Percentiles rank a stretch among this genome's conserved stretches.
Conservation (phyloP, 2,329 filamentous ascomycete genomes). For the Fusarium udum region DNA sequence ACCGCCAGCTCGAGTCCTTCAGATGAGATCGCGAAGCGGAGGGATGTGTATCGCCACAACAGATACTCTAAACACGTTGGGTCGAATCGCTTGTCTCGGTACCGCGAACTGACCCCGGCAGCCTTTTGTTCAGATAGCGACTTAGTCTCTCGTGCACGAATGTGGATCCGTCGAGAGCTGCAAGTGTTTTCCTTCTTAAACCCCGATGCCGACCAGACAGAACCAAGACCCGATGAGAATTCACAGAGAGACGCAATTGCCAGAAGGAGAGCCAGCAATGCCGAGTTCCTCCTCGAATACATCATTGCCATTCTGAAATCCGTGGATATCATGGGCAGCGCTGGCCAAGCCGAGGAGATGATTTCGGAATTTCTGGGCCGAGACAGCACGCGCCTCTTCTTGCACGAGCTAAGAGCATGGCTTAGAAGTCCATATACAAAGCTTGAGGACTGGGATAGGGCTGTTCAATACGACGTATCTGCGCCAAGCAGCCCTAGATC, state of each 20-base stretch:
- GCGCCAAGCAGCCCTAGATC: not conserved
- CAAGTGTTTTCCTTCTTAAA: slow-evolving; percentile 81
- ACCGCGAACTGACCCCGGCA: slow-evolving; percentile 75
- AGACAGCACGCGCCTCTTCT: slow-evolving; percentile 76
- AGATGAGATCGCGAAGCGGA: slow-evolving; percentile 59
- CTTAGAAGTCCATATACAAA: slow-evolving; percentile 80
- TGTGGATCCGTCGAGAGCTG: slow-evolving; percentile 85
- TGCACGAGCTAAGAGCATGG: slow-evolving; percentile 88
- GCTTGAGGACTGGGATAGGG: slow-evolving; percentile 80
- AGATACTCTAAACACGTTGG: slow-evolving; percentile 86
- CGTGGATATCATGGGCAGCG: slow-evolving; percentile 81
- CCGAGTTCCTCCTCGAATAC: slow-evolving; percentile 88
- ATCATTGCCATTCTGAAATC: slow-evolving; percentile 84
- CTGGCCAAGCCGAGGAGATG: slow-evolving; percentile 81
- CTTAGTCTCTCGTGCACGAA: slow-evolving; percentile 78
- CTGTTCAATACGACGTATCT: slow-evolving; percentile 72
- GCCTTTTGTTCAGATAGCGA: slow-evolving; percentile 71
- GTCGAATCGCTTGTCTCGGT: slow-evolving; percentile 79
- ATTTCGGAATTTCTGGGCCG: slow-evolving; percentile 81
- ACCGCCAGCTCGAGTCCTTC: slow-evolving; percentile 8
- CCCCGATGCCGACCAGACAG: slow-evolving; percentile 35
- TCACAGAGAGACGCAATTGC: slow-evolving; percentile 18
- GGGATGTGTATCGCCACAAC: slow-evolving; percentile 75
- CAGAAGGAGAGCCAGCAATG: slow-evolving; percentile 67
- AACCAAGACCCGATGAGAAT: not conserved